Evolutionary conservation across 2,329 filamentous ascomycete genomes (phyloP).

Genomic region (Chrysosporium keratinophilum): DNA sequence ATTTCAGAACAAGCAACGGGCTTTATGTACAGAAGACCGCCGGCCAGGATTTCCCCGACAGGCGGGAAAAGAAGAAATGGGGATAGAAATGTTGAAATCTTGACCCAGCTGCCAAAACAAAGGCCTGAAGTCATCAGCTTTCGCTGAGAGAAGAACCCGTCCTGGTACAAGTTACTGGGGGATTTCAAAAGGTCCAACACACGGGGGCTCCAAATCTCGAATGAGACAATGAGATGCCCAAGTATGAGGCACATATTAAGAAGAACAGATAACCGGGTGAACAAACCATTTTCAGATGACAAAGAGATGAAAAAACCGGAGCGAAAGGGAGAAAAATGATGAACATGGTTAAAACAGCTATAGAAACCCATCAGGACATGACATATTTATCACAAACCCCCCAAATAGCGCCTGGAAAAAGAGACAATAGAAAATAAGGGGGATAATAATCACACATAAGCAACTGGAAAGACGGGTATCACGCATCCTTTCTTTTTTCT

Average conservation of each 20-base stretch:
- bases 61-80: too few species aligned
- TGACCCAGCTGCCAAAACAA: too few species aligned
- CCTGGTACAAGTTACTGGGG: too few species aligned
- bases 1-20: too few species aligned
- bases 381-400: slow-evolving; percentile 19
- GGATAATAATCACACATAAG: slow-evolving; percentile 1
- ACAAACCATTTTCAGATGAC: neutral
- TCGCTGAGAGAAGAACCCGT: too few species aligned
- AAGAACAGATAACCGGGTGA: neutral
- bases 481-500: slow-evolving; percentile 21
- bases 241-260: slow-evolving; percentile 8
- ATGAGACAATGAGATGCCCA: too few species aligned
- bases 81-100: too few species aligned
- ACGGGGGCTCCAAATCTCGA: too few species aligned
- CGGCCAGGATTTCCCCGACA: too few species aligned
- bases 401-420: slow-evolving; percentile 7
- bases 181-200: too few species aligned
- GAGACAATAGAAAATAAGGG: neutral
- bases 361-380: slow-evolving; percentile 32
- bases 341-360: neutral
- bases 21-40: too few species aligned
- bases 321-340: neutral
- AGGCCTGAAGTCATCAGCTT: too few species aligned
- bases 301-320: neutral
- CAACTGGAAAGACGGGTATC: slow-evolving; percentile 8